A percentile compares a stretch with the other conserved stretches of the same genome.
Evolutionary conservation across 352 stramenopile species (phyloP).

Genomic region (Pythium myriotylum): DNA sequence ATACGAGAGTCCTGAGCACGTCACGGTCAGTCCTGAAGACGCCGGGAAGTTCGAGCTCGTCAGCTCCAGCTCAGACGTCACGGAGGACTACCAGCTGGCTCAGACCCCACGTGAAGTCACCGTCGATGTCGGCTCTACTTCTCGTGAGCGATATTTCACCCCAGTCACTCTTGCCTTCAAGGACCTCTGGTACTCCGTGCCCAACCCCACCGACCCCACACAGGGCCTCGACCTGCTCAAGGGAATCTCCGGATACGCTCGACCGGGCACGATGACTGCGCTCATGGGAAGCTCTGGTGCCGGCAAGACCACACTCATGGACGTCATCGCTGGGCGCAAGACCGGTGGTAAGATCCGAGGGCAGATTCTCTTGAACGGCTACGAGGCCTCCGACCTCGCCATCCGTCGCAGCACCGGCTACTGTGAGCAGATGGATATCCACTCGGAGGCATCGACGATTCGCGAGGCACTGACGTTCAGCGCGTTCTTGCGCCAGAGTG

Average conservation of each 20-base stretch:
- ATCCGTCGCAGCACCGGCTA: constrained; percentile 43
- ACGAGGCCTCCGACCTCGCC: constrained; percentile 57
- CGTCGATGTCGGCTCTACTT: not conserved
- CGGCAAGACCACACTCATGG: constrained; percentile 94
- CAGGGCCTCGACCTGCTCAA: constrained; percentile 50
- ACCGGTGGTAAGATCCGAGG: constrained; percentile 81
- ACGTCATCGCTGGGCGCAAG: constrained; percentile 94
- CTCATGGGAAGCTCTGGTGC: constrained; percentile 73
- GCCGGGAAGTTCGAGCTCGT: not conserved
- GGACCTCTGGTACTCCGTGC: constrained; percentile 43
- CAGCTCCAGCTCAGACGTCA: not conserved
- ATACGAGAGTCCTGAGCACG: constrained; percentile 28
- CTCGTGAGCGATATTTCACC: not conserved
- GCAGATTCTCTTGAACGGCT: constrained; percentile 89
- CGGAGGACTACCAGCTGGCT: not conserved
- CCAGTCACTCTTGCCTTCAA: constrained; percentile 43
- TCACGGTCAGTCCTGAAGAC: not conserved
- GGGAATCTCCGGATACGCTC: constrained; percentile 46
- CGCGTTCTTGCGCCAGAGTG: constrained; percentile 4
- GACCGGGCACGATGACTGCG: constrained; percentile 53
- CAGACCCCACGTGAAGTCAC: constrained; percentile 1
- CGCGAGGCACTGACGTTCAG: not conserved
- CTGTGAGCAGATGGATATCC: constrained; percentile 33
- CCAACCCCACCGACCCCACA: constrained; percentile 20
- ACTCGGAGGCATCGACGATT: not conserved